phyloP scores from a whole-genome alignment of 306 rosid species.

The Trifolium pratense region DNA sequence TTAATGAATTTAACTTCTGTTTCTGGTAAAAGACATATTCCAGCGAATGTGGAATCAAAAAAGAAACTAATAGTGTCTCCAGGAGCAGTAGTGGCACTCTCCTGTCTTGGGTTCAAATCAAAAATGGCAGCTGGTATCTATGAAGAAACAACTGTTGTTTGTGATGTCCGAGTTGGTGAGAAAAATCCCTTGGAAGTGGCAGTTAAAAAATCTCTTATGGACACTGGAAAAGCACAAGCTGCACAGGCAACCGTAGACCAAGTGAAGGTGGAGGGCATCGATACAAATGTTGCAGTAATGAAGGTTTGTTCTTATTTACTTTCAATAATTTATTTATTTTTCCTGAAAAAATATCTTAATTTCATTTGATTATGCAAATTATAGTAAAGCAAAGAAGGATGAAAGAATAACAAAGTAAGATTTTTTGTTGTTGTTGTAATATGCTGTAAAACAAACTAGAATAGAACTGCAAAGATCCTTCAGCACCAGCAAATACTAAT shows the following conservation, averaged over 20 bases:
- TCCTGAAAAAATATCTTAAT: constrained; percentile 27
- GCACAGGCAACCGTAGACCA: constrained; percentile 90
- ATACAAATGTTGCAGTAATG: constrained; percentile 93
- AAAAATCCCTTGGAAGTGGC: constrained; percentile 73
- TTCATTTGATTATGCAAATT: constrained; percentile 37
- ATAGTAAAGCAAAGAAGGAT: constrained; percentile 26
- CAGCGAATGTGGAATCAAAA: constrained; percentile 56
- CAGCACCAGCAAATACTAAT: constrained; percentile 7
- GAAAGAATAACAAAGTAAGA: background rate
- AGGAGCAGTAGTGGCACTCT: constrained; percentile 65
- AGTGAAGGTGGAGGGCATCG: constrained; percentile 97
- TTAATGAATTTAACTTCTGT: constrained; percentile 53
- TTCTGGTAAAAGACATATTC: constrained; percentile 54
- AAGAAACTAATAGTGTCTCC: constrained; percentile 55
- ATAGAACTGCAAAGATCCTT: constrained; percentile 24
- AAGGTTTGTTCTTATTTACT: constrained; percentile 63
- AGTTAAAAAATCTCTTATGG: constrained; percentile 68
- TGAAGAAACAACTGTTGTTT: constrained; percentile 48
- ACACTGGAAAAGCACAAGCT: constrained; percentile 83
- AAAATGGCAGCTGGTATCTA: constrained; percentile 46
- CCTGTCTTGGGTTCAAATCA: constrained; percentile 64
- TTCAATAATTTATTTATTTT: constrained; percentile 19
- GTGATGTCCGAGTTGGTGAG: constrained; percentile 83
- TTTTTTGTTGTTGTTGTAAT: background rate
- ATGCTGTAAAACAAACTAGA: constrained; percentile 32